Base-by-base conservation (phyloP, 768 basidiomycete genomes). In the Tylopilus felleus region DNA sequence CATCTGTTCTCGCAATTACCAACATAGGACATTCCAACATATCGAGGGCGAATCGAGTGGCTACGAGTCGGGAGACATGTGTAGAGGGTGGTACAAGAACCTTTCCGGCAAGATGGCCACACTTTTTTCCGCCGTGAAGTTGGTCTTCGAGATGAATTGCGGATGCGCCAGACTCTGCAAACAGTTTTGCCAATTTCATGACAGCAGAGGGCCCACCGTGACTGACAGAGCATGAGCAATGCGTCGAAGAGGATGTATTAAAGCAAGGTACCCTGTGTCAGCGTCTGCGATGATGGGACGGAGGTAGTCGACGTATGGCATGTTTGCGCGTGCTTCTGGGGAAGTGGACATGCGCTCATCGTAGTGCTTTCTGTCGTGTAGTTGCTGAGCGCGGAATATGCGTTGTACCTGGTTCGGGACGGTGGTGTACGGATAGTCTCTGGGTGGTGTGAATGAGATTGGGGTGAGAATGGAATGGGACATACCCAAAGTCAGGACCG, bases 391-490 rank as follows among this genome's bases (percentile, higher is more conserved):
- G 49, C 91, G 89, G 75, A 91, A 90, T 47, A 97, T 78, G 45
- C 92, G 81, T 52, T 96, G 90, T 0, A 97, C 94, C 68, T 96
- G 93, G 67, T 97, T 96, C 22, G 95, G 94, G 16, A 98, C 93
- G 1, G 93, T 96, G 10, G 93, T 94, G 70, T 97, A 97, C 1
- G 94, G 93, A 68, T 97, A 96, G 71, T 98, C 95, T 33, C 87
- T 93, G 55, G 29, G 52, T 9, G 4, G 36, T 41, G 51, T 56
- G 52, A 56, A 47, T 45, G 44, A 50, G 23, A 38, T 6, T 23
- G 2, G 13, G 31, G n/a, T 2, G 29, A 31, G 48, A 21, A 12
- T 22, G 33, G 21, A 14, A 17, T 2, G 28, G 25, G 21, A 58
- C 73, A 49, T 60, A 83, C 92, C 89, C 92, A 60, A 94, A 79